phyloP scores from a whole-genome alignment of 495 filamentous ascomycete species.

The Penicillium riverlandense region DNA sequence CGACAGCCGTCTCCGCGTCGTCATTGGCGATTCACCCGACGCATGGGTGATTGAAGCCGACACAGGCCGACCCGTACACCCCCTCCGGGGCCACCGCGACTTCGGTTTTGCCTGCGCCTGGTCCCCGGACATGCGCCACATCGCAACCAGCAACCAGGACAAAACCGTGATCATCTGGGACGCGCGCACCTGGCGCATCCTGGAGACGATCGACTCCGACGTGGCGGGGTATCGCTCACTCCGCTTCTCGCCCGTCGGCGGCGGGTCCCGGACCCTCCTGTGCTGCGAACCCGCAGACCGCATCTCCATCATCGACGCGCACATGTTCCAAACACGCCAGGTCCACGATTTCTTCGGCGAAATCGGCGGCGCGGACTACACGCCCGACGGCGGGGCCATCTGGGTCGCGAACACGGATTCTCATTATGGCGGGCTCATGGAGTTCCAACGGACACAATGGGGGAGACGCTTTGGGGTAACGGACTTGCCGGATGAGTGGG shows the following conservation, averaged over 20 bases:
- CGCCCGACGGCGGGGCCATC: slow-evolving; percentile 63
- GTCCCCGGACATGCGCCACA: slow-evolving; percentile 80
- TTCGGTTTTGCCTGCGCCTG: slow-evolving; percentile 88
- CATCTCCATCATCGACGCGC: slow-evolving; percentile 70
- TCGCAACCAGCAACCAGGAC: slow-evolving; percentile 91
- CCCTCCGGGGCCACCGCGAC: slow-evolving; percentile 65
- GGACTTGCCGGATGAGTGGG: slow-evolving; percentile 32
- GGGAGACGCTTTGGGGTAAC: slow-evolving; percentile 21
- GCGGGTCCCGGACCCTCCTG: slow-evolving; percentile 65
- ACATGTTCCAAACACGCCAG: slow-evolving; percentile 59
- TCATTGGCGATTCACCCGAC: slow-evolving; percentile 60
- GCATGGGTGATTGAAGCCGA: slow-evolving; percentile 59
- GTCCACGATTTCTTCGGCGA: slow-evolving; percentile 82
- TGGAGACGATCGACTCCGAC: slow-evolving; percentile 62
- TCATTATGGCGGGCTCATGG: slow-evolving; percentile 71
- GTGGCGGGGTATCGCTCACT: slow-evolving; percentile 74
- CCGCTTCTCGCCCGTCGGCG: slow-evolving; percentile 73
- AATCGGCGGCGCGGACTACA: slow-evolving; percentile 68
- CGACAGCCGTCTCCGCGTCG: slow-evolving; percentile 69
- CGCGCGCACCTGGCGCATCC: slow-evolving; percentile 60
- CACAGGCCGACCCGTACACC: slow-evolving; percentile 46
- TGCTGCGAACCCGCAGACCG: slow-evolving; percentile 81
- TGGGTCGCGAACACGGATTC: slow-evolving; percentile 70
- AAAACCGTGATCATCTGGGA: slow-evolving; percentile 80
- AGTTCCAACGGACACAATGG: slow-evolving; percentile 57